Evolutionary conservation across 352 stramenopile species (phyloP), one percentile per base, ranked within the genome.

Genomic region (Thalassiosira exigua): DNA sequence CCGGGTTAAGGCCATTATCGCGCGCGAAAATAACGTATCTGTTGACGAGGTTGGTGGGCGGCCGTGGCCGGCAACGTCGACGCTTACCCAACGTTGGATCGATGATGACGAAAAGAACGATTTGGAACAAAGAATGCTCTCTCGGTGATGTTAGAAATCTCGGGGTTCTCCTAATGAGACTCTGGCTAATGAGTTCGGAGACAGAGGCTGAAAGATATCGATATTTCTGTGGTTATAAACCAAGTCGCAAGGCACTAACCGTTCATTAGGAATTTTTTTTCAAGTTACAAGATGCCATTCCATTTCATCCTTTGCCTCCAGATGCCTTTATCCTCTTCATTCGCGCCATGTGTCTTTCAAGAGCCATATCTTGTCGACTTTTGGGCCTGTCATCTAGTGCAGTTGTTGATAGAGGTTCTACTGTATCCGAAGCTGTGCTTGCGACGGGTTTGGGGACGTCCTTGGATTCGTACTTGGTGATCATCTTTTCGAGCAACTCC

Each of bases 401-500:
- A 29, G 53, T 64, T 21, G 36, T 59, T 0, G 21, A 66, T 44
- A 29, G 56, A 14, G 12, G 41, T 41, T 66, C 75, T 54, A 52
- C 26, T 42, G 59, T 51, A n/a, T n/a, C n/a, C n/a, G n/a, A n/a
- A n/a, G n/a, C n/a, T n/a, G n/a, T n/a, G 60, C 68, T 74, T 68
- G 64, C 60, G 50, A 59, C 58, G n/a, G 36, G 76, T 33, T 68
- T 69, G 19, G 33, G 41, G 36, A 42, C 58, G n/a, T 76, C 57
- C 21, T 59, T 81, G 1, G 58, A 57, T 79, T 91, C 78, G 68
- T 92, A 94, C 36, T 86, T 64, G 62, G 79, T 64, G 21, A 79
- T 91, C 87, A 93, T 93, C 74, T 93, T 94, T 21, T 92, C 82
- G 3, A 94, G 52, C 19, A 94, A 60, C 12, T 92, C 79, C 1